Evolutionary conservation across 768 basidiomycete species (phyloP), one percentile per base, ranked within the genome.

Genomic region (Russula griseocarnosa): DNA sequence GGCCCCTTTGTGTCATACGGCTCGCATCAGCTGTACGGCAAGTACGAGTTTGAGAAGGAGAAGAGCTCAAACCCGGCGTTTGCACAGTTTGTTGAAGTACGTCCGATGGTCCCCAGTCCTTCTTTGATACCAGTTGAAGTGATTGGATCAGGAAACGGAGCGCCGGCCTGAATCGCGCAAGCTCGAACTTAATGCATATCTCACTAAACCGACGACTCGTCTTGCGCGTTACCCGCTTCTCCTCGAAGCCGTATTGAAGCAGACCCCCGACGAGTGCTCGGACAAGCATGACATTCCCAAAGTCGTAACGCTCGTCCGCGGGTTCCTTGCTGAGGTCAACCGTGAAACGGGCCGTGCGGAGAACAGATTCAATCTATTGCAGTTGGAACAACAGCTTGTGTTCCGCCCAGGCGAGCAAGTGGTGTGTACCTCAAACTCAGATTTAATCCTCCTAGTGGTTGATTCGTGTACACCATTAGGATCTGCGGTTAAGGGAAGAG

Each of bases 11-110:
- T 98, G 54, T 85, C 85, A 38, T 99, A 98, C 71, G 97, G 96
- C 50, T 87, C 94, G 10, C 96, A 98, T 72, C 97, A 99, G 74
- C 78, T 98, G 61, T 98, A 96, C 72, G 97, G 97, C 14, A 99
- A 98, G 76, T 98, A 93, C 73, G 95, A 98, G 76, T 98, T 99
- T 74, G 97, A 99, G 79, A 96, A 92, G 81, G 97, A 98, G 81
- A 98, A 98, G 79, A 86, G 82, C 60, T 82, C 86, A 56, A 99
- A 99, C 76, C 84, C 89, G 6, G 90, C 86, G 14, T 99, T 99
- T 76, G 89, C 93, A 58, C 85, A 86, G 64, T 99, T 98, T 74
- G 97, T 98, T 34, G 97, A 98, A 81, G 94, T 93, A 69, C 58
- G 85, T 80, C 44, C 40, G 44, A 52, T 57, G 24, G 11, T 16